These are phyloP conservation scores for Xylaria nigripes DNA, from an alignment of 495 filamentous ascomycete genomes.

Conservation along the genomic window DNA sequence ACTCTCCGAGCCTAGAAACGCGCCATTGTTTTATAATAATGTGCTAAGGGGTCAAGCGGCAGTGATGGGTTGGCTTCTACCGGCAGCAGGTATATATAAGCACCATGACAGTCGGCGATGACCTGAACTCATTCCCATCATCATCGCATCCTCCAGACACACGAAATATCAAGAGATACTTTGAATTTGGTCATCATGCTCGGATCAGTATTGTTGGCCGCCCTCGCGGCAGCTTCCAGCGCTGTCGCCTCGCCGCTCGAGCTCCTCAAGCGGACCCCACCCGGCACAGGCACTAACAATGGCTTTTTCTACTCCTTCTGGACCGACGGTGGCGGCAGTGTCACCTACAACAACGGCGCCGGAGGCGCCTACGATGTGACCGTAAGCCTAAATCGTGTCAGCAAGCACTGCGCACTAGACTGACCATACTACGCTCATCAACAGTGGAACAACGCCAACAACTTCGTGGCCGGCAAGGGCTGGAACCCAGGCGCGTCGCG, in stretches of 20 bases:
- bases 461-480: conserved; percentile 59
- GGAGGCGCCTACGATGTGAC: conserved; percentile 49
- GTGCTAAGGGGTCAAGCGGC: not conserved
- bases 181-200: conserved; percentile 15
- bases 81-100: conserved; percentile 1
- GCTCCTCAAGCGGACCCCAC: conserved; percentile 27
- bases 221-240: conserved; percentile 27
- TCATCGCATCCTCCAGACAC: not conserved
- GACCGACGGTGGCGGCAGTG: conserved; percentile 50
- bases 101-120: not conserved
- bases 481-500: conserved; percentile 48
- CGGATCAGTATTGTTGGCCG: conserved; percentile 29
- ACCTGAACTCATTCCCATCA: not conserved
- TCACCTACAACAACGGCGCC: conserved; percentile 51
- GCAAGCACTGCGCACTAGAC: not conserved
- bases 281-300: conserved; percentile 42
- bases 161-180: not conserved
- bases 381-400: not conserved
- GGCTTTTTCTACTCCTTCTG: conserved; percentile 61
- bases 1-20: not conserved
- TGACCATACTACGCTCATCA: not conserved
- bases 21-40: not conserved
- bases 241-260: conserved; percentile 36
- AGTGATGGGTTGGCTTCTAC: not conserved
- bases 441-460: conserved; percentile 48